Percentiles rank a stretch among this genome's conserved stretches.
Conservation (phyloP, 345 rosid genomes). For the Syzygium aromaticum region DNA sequence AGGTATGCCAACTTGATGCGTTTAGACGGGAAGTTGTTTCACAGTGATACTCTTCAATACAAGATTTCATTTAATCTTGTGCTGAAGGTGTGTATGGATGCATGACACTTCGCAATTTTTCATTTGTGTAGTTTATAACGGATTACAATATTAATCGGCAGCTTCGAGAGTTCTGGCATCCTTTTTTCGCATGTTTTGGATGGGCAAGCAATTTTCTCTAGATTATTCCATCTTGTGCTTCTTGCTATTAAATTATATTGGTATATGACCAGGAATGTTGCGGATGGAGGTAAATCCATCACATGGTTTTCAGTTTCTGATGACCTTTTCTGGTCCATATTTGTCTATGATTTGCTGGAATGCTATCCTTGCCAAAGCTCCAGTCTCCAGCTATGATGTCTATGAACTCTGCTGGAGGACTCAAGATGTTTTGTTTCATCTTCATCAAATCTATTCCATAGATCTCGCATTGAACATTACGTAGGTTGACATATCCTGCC, state of each 20-base stretch:
- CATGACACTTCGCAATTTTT: neutral
- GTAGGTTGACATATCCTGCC: neutral
- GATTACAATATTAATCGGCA: neutral
- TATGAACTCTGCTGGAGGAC: neutral
- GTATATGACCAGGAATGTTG: neutral
- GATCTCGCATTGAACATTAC: neutral
- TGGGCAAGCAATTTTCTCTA: neutral
- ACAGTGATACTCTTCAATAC: neutral
- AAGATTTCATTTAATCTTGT: neutral
- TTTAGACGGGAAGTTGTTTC: neutral
- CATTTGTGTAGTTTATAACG: neutral
- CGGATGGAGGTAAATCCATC: neutral
- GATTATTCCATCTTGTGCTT: neutral
- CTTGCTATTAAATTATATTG: neutral
- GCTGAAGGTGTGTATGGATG: neutral
- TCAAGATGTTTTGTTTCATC: neutral
- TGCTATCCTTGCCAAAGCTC: neutral
- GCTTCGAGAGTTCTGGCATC: neutral
- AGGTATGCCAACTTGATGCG: slow-evolving; percentile 19
- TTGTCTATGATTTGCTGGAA: neutral
- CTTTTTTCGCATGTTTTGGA: neutral
- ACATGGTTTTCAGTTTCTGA: neutral
- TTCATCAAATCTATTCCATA: neutral
- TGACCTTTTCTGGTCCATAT: neutral
- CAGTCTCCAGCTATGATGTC: neutral